Evolutionary conservation across 495 filamentous ascomycete genomes (phyloP), one percentile per base, ranked within the genome.

Genomic region (Tuber microsphaerosporum): DNA sequence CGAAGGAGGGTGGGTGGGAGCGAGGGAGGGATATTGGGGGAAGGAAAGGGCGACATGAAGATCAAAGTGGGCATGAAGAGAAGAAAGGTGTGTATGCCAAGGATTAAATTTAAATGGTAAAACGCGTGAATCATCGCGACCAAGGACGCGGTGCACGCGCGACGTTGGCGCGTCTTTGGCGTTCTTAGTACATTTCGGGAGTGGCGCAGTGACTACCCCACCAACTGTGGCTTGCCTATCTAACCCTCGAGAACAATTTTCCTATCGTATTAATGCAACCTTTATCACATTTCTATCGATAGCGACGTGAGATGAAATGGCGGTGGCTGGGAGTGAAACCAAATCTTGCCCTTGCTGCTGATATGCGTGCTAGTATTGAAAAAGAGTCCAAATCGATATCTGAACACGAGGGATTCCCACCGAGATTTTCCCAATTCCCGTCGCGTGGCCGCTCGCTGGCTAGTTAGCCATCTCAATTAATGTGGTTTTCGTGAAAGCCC

Each of bases 121-220:
- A 65, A 65, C 56, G 56, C 56, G 56, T 65, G 56, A 65, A 34
- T 22, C 56, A 31, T 14, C 26, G 51, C 26, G 26, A 65, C 56
- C 26, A 34, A 17, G 26, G 26, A 65, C 56, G 26, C 56, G 56
- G 12, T 17, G n/a, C 26, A 17, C 56, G 56, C 56, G 56, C 56
- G 56, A 65, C 56, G 16, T 65, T 65, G 12, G 26, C 56, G 56
- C 56, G 56, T 65, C 56, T 65, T 34, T 65, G 56, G 56, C 12
- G 56, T 65, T 31, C 26, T 16, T n/a, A 26, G 56, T 6, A 34
- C 56, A 17, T 16, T 65, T 26, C 16, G 16, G 56, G 56, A 65
- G 56, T 65, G 56, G 56, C 56, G 56, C 56, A 65, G 56, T 65
- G 56, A 65, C 56, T 65, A 65, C 56, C 56, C 56, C 56, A 65